Base-by-base conservation (phyloP, 306 rosid species). In the Comarum palustre region DNA sequence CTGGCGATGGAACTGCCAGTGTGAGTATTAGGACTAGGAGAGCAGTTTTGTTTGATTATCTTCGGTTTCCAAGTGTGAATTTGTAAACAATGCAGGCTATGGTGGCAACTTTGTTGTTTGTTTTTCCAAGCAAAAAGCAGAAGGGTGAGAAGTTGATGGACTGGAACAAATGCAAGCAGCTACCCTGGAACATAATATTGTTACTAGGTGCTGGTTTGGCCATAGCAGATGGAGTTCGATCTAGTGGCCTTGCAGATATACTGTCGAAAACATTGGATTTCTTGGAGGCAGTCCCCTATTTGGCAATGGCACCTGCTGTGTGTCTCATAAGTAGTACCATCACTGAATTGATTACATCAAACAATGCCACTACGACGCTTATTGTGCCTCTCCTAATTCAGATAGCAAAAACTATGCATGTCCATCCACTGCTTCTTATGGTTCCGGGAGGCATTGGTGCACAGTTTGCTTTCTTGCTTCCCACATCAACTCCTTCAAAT, bases 181-280 rank as follows among this genome's bases (percentile, higher is more conserved):
- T 93, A 27, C 98, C 97, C 0, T 93, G 98, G 97, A 88, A 77
- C 80, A 88, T 93, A 3, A 84, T 93, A 72, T 72, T 93, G 63
- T 87, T 93, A 17, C 82, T 90, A 4, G 98, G 98, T 47, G 97
- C 97, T 4, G 97, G 97, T 0, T 90, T 93, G 47, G 98, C 98
- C 75, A 68, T 90, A 68, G 98, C 98, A 0, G 98, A 93, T 27
- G 98, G 97, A 9, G 93, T 90, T 4, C 80, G 84, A 61, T 78
- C 89, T 0, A 90, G 93, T 47, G 97, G 97, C 46, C 83, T 90
- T 27, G 92, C 98, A 1, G 85, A 87, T 13, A 79, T 87, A n/a
- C 19, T 93, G 3, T 88, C 97, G 0, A 46, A 81, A 55, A 79
- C 83, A 58, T 64, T 90, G 3, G 79, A 73, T 50, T 93, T 93